Base-by-base conservation (phyloP, 371 early-diverging fungal genomes). In the Apophysomyces elegans region DNA sequence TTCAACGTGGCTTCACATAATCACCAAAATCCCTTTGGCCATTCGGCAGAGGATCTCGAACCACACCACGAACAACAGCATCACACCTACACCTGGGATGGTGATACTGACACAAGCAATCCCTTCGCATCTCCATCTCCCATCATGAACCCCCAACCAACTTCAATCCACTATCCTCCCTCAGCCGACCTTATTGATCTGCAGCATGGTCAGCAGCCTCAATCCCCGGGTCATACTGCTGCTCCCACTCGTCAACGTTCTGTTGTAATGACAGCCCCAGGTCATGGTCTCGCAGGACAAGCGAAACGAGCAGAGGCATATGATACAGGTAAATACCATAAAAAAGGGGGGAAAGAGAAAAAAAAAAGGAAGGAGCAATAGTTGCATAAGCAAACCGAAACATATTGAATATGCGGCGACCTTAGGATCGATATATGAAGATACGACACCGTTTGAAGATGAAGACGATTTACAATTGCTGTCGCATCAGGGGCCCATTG, bases 381-480 rank as follows among this genome's bases (percentile, higher is more conserved):
- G 26, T 59, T 37, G 37, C 32, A 26, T 26, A 26, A 26, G 32
- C 32, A 26, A 26, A 26, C 2, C 32, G 32, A 26, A 26, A 26
- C 3, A 26, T 26, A 26, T 43, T 39, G 37, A 50, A 59, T 41
- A 36, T 2, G 32, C 39, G 21, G 39, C 56, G 14, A 3, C 18
- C 37, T 44, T 56, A 68, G 69, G 47, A 9, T 83, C 81, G 16
- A 69, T 80, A 26, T 83, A 83, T 60, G 84, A 83, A 41, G 84
- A 79, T 7, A 60, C 76, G 21, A 66, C 67, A 0, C 32, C 68
- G 38, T 47, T 65, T 54, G 84, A 83, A 36, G 84, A 83, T 39
- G 84, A 83, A 35, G 84, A 83, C 60, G 76, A 83, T 65, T 61
- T 79, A 58, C 77, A 79, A 46, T 66, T 83, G 4, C 60, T 83